These are phyloP conservation scores for Oryza coarctata DNA, from an alignment of 176 grass and related monocot species.

Conservation along the genomic window DNA sequence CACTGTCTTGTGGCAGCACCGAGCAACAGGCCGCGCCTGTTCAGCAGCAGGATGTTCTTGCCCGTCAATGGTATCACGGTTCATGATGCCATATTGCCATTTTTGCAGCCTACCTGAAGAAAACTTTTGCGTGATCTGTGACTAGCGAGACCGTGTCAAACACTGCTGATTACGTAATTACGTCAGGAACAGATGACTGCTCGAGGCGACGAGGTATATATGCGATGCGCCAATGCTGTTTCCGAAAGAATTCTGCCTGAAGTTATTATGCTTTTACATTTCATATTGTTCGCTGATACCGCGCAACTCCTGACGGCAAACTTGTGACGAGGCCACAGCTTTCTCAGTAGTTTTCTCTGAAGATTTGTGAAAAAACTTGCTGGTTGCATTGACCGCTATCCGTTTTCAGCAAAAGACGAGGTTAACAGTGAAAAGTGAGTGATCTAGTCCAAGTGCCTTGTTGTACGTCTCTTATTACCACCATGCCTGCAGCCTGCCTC, in stretches of 20 bases:
- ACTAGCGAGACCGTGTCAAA: not conserved
- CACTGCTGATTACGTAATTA: conserved; percentile 22
- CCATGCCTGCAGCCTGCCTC: not conserved
- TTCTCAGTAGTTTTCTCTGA: not conserved
- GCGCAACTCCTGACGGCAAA: no score
- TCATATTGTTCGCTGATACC: no score
- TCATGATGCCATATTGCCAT: not conserved
- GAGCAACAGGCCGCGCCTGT: not conserved
- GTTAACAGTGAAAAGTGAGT: not conserved
- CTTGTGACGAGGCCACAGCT: no score
- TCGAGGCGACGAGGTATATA: not conserved
- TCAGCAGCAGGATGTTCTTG: not conserved
- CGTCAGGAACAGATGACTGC: conserved; percentile 30
- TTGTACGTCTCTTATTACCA: not conserved
- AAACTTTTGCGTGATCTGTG: not conserved
- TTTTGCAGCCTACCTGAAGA: not conserved
- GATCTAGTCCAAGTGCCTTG: not conserved
- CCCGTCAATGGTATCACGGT: not conserved
- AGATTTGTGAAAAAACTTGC: not conserved
- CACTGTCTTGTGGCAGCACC: conserved; percentile 14
- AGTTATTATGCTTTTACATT: not conserved
- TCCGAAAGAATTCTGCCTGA: not conserved
- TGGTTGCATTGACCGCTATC: not conserved
- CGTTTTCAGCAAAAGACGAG: not conserved
- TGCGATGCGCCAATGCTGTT: not conserved